Evolutionary conservation across 202 grass and related monocot species (phyloP).

Genomic region (Carex arenaria): DNA sequence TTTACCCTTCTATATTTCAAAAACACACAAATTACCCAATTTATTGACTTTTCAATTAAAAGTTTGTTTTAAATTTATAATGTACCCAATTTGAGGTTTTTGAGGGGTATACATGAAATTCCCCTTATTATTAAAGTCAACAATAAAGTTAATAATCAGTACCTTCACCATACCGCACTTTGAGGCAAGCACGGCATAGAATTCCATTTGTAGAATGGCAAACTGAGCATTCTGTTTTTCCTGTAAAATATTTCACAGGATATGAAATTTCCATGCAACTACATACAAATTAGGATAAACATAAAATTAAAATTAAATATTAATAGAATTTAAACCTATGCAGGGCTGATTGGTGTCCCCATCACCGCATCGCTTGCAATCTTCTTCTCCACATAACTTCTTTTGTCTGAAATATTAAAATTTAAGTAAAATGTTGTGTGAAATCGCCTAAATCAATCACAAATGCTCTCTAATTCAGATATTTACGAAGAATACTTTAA

Average conservation of each 20-base stretch:
- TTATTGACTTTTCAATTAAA: no score
- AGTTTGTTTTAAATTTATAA: no score
- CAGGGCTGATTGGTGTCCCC: conserved; percentile 53
- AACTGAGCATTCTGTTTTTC: conserved; percentile 74
- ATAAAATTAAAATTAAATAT: not conserved
- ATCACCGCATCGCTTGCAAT: conserved; percentile 68
- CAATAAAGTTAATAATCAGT: conserved; percentile 4
- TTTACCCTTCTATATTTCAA: no score
- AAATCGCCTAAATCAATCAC: not conserved
- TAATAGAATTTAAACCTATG: conserved; percentile 39
- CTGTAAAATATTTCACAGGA: conserved; percentile 28
- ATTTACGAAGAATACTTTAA: not conserved
- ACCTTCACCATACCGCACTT: conserved; percentile 92
- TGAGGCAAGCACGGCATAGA: conserved; percentile 82
- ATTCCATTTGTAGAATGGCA: conserved; percentile 77
- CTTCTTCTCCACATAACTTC: conserved; percentile 87
- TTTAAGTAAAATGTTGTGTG: not conserved
- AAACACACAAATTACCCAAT: no score
- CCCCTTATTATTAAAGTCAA: not conserved
- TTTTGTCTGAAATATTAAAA: conserved; percentile 51
- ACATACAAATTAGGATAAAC: not conserved
- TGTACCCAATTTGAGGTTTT: no score
- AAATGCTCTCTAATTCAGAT: not conserved
- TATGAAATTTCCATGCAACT: not conserved
- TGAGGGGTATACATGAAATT: no score